These are phyloP conservation scores for Corchorus olitorius DNA, from an alignment of 345 rosid species.

Conservation along the genomic window DNA sequence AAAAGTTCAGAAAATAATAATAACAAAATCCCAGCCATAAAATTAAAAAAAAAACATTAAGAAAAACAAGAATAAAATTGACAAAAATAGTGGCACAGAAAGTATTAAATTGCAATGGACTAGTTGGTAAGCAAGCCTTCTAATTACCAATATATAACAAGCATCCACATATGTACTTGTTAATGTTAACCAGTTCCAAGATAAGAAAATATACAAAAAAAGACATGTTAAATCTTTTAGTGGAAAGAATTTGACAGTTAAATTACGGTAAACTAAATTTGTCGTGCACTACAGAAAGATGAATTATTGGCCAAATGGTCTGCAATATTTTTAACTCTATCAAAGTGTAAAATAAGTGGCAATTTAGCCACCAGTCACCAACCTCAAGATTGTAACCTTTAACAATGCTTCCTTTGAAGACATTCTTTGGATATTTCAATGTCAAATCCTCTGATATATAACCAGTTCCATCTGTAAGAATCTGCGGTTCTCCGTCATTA, in stretches of 20 bases:
- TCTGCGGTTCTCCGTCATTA: conserved; percentile 39
- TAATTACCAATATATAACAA: not conserved
- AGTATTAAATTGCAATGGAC: not conserved
- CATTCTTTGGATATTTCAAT: conserved; percentile 49
- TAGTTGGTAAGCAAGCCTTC: not conserved
- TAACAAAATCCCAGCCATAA: not conserved
- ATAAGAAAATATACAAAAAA: no score
- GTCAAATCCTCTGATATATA: conserved; percentile 80
- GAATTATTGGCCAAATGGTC: not conserved
- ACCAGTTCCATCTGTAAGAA: conserved; percentile 91
- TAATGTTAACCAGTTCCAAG: not conserved
- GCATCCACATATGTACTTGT: not conserved
- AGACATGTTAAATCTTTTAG: no score
- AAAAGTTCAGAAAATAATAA: not conserved
- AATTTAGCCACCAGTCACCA: conserved; percentile 24
- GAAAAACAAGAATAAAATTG: not conserved
- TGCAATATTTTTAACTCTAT: not conserved
- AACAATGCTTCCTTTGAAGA: conserved; percentile 34
- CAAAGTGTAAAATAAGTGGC: not conserved
- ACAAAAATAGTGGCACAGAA: not conserved
- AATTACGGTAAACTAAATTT: no score
- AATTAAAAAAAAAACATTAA: not conserved
- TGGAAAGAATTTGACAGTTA: not conserved
- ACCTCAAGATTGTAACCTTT: conserved; percentile 38
- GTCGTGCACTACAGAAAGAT: not conserved